phyloP scores from a whole-genome alignment of 2,329 filamentous ascomycete genomes.

The Exophiala phaeomuriformis region DNA sequence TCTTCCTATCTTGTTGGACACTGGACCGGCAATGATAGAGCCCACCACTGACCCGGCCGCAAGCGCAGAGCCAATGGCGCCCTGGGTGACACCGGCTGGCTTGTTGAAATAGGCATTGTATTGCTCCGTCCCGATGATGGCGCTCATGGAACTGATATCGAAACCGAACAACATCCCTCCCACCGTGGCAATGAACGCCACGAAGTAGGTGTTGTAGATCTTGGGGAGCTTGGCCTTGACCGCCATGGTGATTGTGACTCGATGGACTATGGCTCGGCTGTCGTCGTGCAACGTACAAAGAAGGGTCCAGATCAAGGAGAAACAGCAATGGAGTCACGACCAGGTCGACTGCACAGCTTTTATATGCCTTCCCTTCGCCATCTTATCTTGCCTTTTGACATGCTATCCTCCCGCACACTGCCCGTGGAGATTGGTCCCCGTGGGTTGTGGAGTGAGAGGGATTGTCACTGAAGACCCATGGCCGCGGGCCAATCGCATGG shows the following conservation, averaged over 20 bases:
- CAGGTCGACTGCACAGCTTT: background rate
- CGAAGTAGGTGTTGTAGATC: constrained; percentile 49
- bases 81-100: constrained; percentile 43
- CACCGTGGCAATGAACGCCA: constrained; percentile 47
- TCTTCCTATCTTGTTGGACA: constrained; percentile 45
- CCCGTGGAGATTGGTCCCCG: background rate
- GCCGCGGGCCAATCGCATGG: background rate
- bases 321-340: background rate
- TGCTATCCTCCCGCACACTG: too few species aligned
- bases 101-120: constrained; percentile 47
- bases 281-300: background rate
- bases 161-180: constrained; percentile 52
- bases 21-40: constrained; percentile 39
- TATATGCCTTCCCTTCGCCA: background rate
- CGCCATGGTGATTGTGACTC: background rate
- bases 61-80: constrained; percentile 45
- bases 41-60: constrained; percentile 46
- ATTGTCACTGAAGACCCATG: background rate
- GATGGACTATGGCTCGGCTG: background rate
- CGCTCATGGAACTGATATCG: constrained; percentile 50
- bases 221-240: constrained; percentile 39
- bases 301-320: background rate
- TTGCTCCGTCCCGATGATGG: constrained; percentile 46
- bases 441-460: background rate
- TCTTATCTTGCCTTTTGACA: background rate